Evolutionary conservation across 805 yeast genomes (phyloP), one percentile per base, ranked within the genome.

Genomic region (Candida insectorum): DNA sequence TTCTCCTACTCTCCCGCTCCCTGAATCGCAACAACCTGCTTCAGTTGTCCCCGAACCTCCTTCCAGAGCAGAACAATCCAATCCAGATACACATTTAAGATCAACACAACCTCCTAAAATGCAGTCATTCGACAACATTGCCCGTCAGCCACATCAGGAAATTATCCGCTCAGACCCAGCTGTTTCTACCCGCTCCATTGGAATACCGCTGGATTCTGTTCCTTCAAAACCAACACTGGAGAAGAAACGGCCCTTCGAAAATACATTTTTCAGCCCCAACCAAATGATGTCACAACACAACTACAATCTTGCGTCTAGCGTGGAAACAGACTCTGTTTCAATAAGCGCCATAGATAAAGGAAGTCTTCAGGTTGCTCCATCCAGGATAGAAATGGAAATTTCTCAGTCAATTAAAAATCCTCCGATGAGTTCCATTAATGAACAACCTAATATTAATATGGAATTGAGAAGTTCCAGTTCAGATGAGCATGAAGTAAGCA

Each of bases 281-380:
- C 37, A 38, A 27, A 26, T 33, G 28, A 37, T 29, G 24, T 28
- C 25, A 13, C 30, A 31, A 15, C 15, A 22, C 30, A 36, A 12
- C 45, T 33, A 39, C 17, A 34, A 34, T 21, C 24, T 37, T 4
- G 43, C 40, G 4, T 42, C 47, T 8, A 42, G 45, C 27, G 41
- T 41, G 5, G 49, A 42, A n/a, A 43, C 35, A 4, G 47, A 37
- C 7, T 40, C 44, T 1, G 30, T 39, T n/a, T 30, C 40, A 3
- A 42, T 43, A 4, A 36, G 30, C 4, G 41, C 35, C 4, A 26
- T 36, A n/a, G 44, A 33, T 18, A 34, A 38, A 21, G 36, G 43
- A 8, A 37, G 44, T 27, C 21, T 40, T 12, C 44, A 43, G 14
- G 44, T 34, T 6, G 40, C 42, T 6, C 29, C 41, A 3, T 34